A percentile compares a stretch with the other conserved stretches of the same genome.
phyloP scores from a whole-genome alignment of 1,284 basidiomycete species.

The Hemileia vastatrix region DNA sequence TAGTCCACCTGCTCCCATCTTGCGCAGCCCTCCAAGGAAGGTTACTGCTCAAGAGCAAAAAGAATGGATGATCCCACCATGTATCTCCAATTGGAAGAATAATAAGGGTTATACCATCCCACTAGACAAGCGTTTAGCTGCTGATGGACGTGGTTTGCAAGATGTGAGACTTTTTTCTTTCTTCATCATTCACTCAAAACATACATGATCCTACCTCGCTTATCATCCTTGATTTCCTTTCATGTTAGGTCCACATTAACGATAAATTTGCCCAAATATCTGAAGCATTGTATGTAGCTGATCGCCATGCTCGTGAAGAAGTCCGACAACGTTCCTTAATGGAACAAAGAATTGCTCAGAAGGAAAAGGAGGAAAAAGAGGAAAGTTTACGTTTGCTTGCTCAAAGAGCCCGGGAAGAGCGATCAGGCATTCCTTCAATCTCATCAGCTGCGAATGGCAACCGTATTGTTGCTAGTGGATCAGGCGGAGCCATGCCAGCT shows the following conservation, averaged over 20 bases:
- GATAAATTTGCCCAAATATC: constrained; percentile 99
- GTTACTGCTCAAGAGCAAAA: constrained; percentile 95
- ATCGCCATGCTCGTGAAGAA: constrained; percentile 94
- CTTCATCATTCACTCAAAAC: neutral
- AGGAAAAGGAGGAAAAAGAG: constrained; percentile 95
- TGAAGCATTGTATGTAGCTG: constrained; percentile 90
- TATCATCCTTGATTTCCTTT: neutral
- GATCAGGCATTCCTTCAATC: constrained; percentile 58
- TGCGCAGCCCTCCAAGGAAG: constrained; percentile 89
- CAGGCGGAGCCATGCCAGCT: constrained; percentile 56
- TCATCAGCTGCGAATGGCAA: constrained; percentile 32
- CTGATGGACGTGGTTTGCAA: constrained; percentile 91
- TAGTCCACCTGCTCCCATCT: constrained; percentile 90
- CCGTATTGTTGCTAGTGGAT: constrained; percentile 31
- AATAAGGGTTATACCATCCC: constrained; percentile 99
- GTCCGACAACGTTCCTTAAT: constrained; percentile 89
- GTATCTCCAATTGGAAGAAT: constrained; percentile 99
- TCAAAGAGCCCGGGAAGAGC: constrained; percentile 88
- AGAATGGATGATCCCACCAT: constrained; percentile 99
- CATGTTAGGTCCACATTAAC: constrained; percentile 76
- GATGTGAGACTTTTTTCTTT: constrained; percentile 58
- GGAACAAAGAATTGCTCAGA: constrained; percentile 96
- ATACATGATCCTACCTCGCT: neutral
- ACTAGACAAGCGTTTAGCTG: constrained; percentile 92
- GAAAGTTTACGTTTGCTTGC: constrained; percentile 88